These are phyloP conservation scores for Trichoderma aggressivum DNA, from an alignment of 2,329 filamentous ascomycete species.

Conservation along the genomic window DNA sequence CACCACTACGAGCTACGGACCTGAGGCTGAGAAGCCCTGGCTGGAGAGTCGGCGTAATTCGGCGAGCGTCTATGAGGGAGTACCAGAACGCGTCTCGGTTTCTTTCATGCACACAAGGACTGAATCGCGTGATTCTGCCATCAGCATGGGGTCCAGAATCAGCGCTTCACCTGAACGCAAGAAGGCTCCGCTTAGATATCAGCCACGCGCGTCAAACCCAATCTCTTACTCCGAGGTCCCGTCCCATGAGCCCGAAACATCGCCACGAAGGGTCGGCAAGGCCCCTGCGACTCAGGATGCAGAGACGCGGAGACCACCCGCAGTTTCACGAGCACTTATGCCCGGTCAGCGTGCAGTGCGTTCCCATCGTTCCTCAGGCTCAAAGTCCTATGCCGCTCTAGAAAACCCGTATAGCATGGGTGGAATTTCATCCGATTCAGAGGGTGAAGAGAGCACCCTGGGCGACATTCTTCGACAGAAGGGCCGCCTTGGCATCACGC, in stretches of 20 bases:
- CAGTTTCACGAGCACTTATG: slow-evolving; percentile 53
- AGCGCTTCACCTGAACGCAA: slow-evolving; percentile 43
- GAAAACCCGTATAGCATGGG: slow-evolving; percentile 43
- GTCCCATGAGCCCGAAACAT: slow-evolving; percentile 41
- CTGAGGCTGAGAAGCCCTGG: slow-evolving; percentile 57
- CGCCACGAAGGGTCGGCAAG: slow-evolving; percentile 30
- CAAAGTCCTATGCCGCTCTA: slow-evolving; percentile 46
- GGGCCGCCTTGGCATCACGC: slow-evolving; percentile 28
- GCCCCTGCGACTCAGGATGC: slow-evolving; percentile 47
- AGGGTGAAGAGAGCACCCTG: slow-evolving; percentile 35
- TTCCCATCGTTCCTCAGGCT: slow-evolving; percentile 31
- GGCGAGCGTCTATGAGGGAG: slow-evolving; percentile 42
- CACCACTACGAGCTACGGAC: slow-evolving; percentile 39
- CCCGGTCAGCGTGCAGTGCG: slow-evolving; percentile 42
- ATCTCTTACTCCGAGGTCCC: slow-evolving; percentile 51
- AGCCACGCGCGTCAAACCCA: slow-evolving; percentile 34
- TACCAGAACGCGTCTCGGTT: slow-evolving; percentile 54
- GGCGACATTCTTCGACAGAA: slow-evolving; percentile 29
- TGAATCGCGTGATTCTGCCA: slow-evolving; percentile 56
- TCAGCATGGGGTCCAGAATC: slow-evolving; percentile 51
- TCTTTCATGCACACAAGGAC: slow-evolving; percentile 78
- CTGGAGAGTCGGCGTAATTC: slow-evolving; percentile 41
- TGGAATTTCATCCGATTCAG: slow-evolving; percentile 41
- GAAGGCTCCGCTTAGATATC: slow-evolving; percentile 46
- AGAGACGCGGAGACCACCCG: slow-evolving; percentile 53